A percentile compares a stretch with the other conserved stretches of the same genome.
phyloP scores from a whole-genome alignment of 495 filamentous ascomycete genomes.

The Podospora pseudocomata region DNA sequence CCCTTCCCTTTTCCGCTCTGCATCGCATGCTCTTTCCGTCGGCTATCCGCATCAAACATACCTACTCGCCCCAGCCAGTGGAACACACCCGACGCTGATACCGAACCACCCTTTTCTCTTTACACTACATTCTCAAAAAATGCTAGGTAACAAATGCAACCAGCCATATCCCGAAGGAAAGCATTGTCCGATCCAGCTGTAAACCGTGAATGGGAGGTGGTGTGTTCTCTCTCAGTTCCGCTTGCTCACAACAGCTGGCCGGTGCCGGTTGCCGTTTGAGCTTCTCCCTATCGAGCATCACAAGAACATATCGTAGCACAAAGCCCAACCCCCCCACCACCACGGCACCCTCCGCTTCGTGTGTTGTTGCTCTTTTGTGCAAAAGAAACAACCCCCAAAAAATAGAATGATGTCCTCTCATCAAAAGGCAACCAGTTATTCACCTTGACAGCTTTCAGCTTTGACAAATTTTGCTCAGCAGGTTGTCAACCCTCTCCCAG shows the following conservation, averaged over 20 bases:
- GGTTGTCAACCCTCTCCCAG: neutral
- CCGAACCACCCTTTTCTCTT: neutral
- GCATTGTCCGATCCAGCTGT: neutral
- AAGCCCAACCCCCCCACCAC: neutral
- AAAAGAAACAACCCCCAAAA: neutral
- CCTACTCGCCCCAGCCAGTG: neutral
- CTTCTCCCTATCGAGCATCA: neutral
- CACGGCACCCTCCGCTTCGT: neutral
- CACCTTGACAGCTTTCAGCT: neutral
- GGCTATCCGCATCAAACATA: neutral
- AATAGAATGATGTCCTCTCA: neutral
- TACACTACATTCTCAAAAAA: too few species aligned
- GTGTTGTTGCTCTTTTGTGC: neutral
- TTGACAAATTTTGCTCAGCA: neutral
- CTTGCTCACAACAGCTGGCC: neutral
- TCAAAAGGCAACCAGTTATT: neutral
- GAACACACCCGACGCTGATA: neutral
- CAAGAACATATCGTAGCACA: neutral
- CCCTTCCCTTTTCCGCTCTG: neutral
- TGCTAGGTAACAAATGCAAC: neutral
- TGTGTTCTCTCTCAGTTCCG: neutral
- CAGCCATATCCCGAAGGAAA: neutral
- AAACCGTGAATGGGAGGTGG: neutral
- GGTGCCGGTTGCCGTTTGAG: neutral
- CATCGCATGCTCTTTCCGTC: neutral